Percentiles rank a stretch among this genome's conserved stretches.
phyloP scores from a whole-genome alignment of 2,329 filamentous ascomycete genomes.

The Coniochaeta sp. region DNA sequence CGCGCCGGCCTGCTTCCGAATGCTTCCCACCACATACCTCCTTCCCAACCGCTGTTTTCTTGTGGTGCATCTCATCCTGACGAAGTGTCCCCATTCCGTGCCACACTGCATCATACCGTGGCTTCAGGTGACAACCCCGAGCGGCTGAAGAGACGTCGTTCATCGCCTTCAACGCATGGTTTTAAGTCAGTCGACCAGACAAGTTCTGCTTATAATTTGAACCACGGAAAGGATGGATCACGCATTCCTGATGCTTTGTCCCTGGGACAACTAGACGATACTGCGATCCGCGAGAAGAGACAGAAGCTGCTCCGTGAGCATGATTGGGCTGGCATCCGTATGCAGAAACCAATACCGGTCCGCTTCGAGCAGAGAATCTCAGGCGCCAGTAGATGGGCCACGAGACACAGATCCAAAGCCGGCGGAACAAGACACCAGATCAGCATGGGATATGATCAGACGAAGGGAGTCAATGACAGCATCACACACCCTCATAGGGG shows the following conservation, averaged over 20 bases:
- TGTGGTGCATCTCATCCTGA: conserved; percentile 2
- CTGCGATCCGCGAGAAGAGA: conserved; percentile 15
- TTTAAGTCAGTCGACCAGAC: background rate
- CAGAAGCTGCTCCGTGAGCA: conserved; percentile 20
- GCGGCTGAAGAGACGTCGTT: conserved; percentile 1
- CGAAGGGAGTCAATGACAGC: background rate
- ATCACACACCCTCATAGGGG: background rate
- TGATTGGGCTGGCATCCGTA: conserved; percentile 25
- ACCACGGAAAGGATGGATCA: background rate
- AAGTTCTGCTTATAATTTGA: background rate
- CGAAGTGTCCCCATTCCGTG: background rate
- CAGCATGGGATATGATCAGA: background rate
- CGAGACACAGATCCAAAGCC: conserved; percentile 4
- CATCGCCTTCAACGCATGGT: background rate
- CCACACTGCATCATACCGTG: background rate
- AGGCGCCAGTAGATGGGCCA: background rate
- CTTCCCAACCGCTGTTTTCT: conserved; percentile 11
- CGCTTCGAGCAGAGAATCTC: conserved; percentile 12
- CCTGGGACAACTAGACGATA: background rate
- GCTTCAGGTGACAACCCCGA: background rate
- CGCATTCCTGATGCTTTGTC: background rate
- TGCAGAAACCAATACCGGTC: conserved; percentile 21
- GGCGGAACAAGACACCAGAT: conserved; percentile 5
- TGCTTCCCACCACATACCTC: conserved; percentile 20
- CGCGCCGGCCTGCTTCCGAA: conserved; percentile 22